Evolutionary conservation across 2,329 filamentous ascomycete genomes (phyloP).

Genomic region (Nemania serpens): DNA sequence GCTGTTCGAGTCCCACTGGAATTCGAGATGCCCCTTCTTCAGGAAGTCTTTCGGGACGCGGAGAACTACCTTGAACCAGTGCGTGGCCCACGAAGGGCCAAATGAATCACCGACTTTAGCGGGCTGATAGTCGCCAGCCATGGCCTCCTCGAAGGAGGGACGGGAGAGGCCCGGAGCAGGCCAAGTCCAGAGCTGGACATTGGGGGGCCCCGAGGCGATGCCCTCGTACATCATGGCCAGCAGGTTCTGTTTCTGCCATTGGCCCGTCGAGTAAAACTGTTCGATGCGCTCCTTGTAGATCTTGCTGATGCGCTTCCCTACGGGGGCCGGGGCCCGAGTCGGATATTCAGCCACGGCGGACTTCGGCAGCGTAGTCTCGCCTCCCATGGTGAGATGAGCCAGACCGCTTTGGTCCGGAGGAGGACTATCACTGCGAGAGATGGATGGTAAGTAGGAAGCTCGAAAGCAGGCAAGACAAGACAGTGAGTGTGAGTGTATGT

Average conservation of each 20-base stretch:
- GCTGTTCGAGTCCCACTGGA: slow-evolving; percentile 94
- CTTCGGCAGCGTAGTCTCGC: slow-evolving; percentile 51
- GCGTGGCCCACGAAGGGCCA: slow-evolving; percentile 94
- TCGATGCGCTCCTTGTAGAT: slow-evolving; percentile 85
- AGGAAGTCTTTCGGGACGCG: slow-evolving; percentile 74
- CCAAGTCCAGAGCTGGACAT: slow-evolving; percentile 86
- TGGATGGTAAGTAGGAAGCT: slow-evolving; percentile 18
- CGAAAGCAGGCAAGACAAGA: background rate
- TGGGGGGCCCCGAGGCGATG: slow-evolving; percentile 66
- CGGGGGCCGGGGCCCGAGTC: slow-evolving; percentile 55
- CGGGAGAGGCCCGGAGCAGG: slow-evolving; percentile 78
- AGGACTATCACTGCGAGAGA: slow-evolving; percentile 20
- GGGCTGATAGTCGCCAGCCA: slow-evolving; percentile 72
- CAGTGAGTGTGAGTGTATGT: background rate
- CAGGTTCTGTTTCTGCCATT: slow-evolving; percentile 78
- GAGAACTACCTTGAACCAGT: slow-evolving; percentile 90
- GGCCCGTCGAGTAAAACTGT: slow-evolving; percentile 78
- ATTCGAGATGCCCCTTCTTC: slow-evolving; percentile 82
- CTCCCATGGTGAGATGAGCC: slow-evolving; percentile 52
- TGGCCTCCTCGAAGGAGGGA: slow-evolving; percentile 84
- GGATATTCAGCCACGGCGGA: slow-evolving; percentile 56
- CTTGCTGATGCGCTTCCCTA: slow-evolving; percentile 79
- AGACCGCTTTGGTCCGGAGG: slow-evolving; percentile 14
- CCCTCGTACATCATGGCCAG: slow-evolving; percentile 76
- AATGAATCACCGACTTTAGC: slow-evolving; percentile 79